Percentiles rank a stretch among this genome's conserved stretches.
phyloP scores from a whole-genome alignment of 192 early-diverging fungal species.

The Cetraspora pellucida region DNA sequence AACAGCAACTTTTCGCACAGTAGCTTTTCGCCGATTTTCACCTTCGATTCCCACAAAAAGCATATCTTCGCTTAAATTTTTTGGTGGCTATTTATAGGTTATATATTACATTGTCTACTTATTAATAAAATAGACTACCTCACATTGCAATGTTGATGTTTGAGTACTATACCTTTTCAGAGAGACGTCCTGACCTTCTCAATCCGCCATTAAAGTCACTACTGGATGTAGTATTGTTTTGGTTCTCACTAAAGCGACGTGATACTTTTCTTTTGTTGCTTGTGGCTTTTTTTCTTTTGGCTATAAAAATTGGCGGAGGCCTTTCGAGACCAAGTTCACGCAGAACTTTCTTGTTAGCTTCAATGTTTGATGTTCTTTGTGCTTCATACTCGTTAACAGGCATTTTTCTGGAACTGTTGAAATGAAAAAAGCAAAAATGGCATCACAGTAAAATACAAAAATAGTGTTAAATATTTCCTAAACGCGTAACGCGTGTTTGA shows the following conservation, averaged over 20 bases:
- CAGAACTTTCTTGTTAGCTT: slow-evolving; percentile 17
- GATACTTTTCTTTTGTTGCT: background rate
- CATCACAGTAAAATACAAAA: no score
- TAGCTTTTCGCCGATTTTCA: background rate
- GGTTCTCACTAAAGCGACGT: background rate
- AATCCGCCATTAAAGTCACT: background rate
- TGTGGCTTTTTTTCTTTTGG: background rate
- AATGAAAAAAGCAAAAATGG: no score
- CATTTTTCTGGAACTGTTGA: no score
- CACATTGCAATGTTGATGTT: no score
- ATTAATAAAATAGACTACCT: no score
- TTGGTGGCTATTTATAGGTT: no score
- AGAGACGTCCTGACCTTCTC: no score
- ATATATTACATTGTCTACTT: no score
- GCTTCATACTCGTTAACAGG: slow-evolving; percentile 38
- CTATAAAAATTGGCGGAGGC: background rate
- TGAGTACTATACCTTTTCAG: no score
- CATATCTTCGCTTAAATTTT: background rate
- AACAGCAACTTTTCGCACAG: background rate
- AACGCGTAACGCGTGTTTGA: no score
- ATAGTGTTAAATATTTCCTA: no score
- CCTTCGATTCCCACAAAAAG: background rate
- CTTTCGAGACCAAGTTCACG: slow-evolving; percentile 13
- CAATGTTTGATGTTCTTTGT: slow-evolving; percentile 40
- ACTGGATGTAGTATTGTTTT: background rate